Evolutionary conservation across 2,329 filamentous ascomycete species (phyloP).

Genomic region (Alternaria conjuncta): DNA sequence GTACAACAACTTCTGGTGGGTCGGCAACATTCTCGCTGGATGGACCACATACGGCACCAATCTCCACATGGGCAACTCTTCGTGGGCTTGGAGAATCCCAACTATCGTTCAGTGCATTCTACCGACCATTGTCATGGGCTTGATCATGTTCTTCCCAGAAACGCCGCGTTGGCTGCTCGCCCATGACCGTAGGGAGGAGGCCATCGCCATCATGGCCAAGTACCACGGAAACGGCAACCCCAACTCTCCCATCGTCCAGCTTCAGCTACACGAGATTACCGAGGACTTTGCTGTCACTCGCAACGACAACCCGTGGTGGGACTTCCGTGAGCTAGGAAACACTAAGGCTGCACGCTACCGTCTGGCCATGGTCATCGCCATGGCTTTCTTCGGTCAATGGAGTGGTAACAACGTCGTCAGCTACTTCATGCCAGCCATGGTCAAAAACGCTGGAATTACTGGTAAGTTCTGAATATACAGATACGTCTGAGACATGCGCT

Average conservation of each 20-base stretch:
- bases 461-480: not conserved
- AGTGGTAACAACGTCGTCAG: slow-evolving; percentile 49
- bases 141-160: slow-evolving; percentile 49
- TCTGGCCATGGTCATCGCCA: slow-evolving; percentile 48
- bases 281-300: slow-evolving; percentile 35
- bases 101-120: slow-evolving; percentile 40
- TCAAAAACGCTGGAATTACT: not conserved
- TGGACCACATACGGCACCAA: slow-evolving; percentile 57
- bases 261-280: slow-evolving; percentile 48
- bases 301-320: slow-evolving; percentile 47
- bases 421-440: slow-evolving; percentile 32
- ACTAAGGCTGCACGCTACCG: slow-evolving; percentile 43
- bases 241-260: slow-evolving; percentile 42
- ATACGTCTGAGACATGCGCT: not conserved
- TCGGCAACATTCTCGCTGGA: slow-evolving; percentile 61
- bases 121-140: slow-evolving; percentile 51
- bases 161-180: slow-evolving; percentile 51
- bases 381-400: slow-evolving; percentile 54
- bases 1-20: slow-evolving; percentile 56
- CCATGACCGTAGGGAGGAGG: slow-evolving; percentile 63
- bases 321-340: slow-evolving; percentile 42
- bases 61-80: slow-evolving; percentile 48
- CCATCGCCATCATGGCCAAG: slow-evolving; percentile 62
- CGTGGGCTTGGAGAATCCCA: slow-evolving; percentile 61
- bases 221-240: slow-evolving; percentile 61